Evolutionary conservation across 2,329 filamentous ascomycete genomes (phyloP).

Genomic region (Xylariaceae sp.): DNA sequence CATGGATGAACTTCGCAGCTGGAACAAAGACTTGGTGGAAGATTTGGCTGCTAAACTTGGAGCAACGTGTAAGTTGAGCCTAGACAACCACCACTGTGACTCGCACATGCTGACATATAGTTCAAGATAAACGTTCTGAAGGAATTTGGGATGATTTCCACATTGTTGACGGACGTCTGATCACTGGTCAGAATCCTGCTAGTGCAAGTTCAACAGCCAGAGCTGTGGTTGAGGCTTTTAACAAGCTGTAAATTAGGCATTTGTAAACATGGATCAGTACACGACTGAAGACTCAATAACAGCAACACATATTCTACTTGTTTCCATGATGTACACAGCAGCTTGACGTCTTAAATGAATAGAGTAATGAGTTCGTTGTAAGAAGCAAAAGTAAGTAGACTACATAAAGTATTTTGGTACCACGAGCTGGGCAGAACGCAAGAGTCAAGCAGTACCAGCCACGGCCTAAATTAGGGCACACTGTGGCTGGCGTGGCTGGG

Average conservation of each 20-base stretch:
- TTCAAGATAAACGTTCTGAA: conserved; percentile 26
- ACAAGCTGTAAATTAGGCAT: conserved; percentile 37
- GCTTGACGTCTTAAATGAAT: too few relatives aligned
- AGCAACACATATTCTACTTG: too few relatives aligned
- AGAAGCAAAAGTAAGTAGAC: too few relatives aligned
- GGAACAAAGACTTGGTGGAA: conserved; percentile 43
- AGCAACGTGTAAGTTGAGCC: conserved; percentile 18
- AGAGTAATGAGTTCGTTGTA: too few relatives aligned
- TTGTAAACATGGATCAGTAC: background rate
- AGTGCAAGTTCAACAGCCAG: conserved; percentile 47
- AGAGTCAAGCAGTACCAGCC: too few relatives aligned
- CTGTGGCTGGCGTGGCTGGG: background rate
- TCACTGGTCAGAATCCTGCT: conserved; percentile 50
- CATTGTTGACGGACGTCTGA: conserved; percentile 45
- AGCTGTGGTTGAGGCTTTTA: conserved; percentile 47
- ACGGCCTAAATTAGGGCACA: conserved; percentile 16
- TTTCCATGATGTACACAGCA: too few relatives aligned
- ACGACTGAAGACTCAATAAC: too few relatives aligned
- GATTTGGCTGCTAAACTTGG: conserved; percentile 37
- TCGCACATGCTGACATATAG: conserved; percentile 40
- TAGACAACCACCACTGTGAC: background rate
- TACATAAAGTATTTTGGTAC: too few relatives aligned
- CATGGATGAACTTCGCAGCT: conserved; percentile 40
- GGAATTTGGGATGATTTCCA: conserved; percentile 41
- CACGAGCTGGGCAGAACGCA: too few relatives aligned